phyloP scores from a whole-genome alignment of 2,329 filamentous ascomycete species.

The Onygenales sp. region DNA sequence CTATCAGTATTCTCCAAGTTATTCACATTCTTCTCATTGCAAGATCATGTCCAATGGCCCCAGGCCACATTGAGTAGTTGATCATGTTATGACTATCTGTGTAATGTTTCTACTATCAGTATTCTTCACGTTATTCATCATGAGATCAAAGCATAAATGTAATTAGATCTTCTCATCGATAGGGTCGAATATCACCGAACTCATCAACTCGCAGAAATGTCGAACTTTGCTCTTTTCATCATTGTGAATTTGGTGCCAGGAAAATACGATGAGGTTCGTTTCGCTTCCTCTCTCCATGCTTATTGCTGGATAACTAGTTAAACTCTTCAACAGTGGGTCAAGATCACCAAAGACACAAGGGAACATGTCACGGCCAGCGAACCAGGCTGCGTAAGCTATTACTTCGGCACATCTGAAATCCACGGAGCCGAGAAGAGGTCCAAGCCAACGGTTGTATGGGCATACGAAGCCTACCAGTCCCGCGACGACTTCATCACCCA shows the following conservation, averaged over 20 bases:
- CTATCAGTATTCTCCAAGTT: too few relatives aligned
- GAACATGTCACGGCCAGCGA: neutral
- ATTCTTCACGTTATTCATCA: too few relatives aligned
- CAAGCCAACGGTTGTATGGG: conserved; percentile 25
- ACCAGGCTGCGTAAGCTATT: conserved; percentile 29
- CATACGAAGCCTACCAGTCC: conserved; percentile 27
- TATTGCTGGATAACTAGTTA: neutral
- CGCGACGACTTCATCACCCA: conserved; percentile 22
- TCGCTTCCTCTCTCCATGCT: neutral
- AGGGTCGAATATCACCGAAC: too few relatives aligned
- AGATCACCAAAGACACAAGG: neutral
- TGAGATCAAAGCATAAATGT: too few relatives aligned
- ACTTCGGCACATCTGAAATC: conserved; percentile 34
- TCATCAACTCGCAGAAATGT: too few relatives aligned
- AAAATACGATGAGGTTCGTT: neutral
- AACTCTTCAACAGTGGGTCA: neutral
- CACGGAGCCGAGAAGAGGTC: conserved; percentile 20
- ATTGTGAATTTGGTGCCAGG: neutral
- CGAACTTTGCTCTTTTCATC: neutral
- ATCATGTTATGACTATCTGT: too few relatives aligned
- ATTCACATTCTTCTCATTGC: too few relatives aligned
- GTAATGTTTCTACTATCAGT: too few relatives aligned
- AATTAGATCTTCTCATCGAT: too few relatives aligned
- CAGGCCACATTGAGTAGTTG: too few relatives aligned
- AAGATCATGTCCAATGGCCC: too few relatives aligned